These are phyloP conservation scores for Scytalidium sp. DNA, from an alignment of 2,329 filamentous ascomycete genomes.

Conservation along the genomic window DNA sequence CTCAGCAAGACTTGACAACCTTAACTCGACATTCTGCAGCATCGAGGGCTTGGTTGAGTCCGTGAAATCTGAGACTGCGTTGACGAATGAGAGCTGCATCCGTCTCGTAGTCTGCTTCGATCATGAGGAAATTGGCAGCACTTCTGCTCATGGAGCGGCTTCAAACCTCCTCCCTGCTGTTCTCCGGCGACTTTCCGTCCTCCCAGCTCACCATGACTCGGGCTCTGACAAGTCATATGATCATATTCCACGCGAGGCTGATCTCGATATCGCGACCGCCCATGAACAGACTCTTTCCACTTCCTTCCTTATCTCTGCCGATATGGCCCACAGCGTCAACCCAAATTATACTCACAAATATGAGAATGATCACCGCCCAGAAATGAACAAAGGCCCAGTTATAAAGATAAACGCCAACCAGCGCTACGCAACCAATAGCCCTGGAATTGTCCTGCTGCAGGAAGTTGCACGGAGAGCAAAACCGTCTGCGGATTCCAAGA, in stretches of 20 bases:
- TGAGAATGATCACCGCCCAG: constrained; percentile 83
- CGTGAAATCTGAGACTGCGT: constrained; percentile 56
- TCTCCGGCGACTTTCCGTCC: constrained; percentile 78
- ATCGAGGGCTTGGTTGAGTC: constrained; percentile 83
- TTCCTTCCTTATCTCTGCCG: constrained; percentile 91
- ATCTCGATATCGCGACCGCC: constrained; percentile 68
- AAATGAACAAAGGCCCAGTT: constrained; percentile 95
- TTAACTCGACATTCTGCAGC: constrained; percentile 94
- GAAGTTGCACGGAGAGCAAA: constrained; percentile 70
- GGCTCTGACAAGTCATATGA: constrained; percentile 63
- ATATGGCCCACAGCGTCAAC: constrained; percentile 96
- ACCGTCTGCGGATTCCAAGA: constrained; percentile 39
- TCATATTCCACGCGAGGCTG: constrained; percentile 46
- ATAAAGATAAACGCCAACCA: constrained; percentile 99
- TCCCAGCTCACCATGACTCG: constrained; percentile 54
- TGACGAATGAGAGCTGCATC: constrained; percentile 77
- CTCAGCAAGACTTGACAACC: constrained; percentile 91
- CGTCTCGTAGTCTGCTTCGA: constrained; percentile 95
- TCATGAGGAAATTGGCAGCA: constrained; percentile 94
- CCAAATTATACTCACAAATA: constrained; percentile 94
- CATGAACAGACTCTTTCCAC: constrained; percentile 90
- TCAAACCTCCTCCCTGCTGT: constrained; percentile 88
- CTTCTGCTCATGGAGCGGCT: constrained; percentile 88
- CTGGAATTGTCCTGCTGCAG: constrained; percentile 88
- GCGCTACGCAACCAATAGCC: constrained; percentile 93